Conservation (phyloP, 2,329 filamentous ascomycete genomes). For the Teratosphaeria epicoccoides region DNA sequence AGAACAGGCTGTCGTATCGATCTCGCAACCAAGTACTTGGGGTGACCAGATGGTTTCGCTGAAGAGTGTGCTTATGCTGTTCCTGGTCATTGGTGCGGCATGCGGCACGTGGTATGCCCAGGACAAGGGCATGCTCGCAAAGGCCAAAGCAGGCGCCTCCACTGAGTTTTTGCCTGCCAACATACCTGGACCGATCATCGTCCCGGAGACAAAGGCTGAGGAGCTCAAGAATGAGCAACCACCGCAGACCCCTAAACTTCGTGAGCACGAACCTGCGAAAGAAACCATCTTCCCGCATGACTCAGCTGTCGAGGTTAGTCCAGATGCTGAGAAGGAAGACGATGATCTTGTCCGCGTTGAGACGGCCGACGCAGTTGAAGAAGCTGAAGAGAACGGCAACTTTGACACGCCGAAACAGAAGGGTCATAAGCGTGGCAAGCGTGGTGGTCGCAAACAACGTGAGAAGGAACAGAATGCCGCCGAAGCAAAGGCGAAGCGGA, state of each 20-base stretch:
- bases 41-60: neutral
- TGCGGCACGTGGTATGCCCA: neutral
- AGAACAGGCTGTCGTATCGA: constrained; percentile 2
- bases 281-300: constrained; percentile 26
- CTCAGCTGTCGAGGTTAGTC: constrained; percentile 7
- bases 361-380: constrained; percentile 3
- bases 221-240: neutral
- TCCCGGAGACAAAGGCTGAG: neutral
- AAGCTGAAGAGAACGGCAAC: constrained; percentile 3
- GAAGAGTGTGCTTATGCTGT: neutral
- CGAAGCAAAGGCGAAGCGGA: constrained; percentile 28
- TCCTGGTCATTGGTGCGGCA: neutral
- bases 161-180: neutral
- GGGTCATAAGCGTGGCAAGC: constrained; percentile 34
- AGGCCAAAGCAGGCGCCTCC: neutral
- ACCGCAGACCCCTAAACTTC: constrained; percentile 11
- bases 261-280: constrained; percentile 25
- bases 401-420: constrained; percentile 10
- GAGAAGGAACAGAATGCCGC: constrained; percentile 29
- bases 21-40: neutral
- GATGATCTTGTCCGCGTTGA: constrained; percentile 8
- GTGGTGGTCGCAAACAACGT: constrained; percentile 35
- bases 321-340: constrained; percentile 7
- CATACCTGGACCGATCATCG: neutral
- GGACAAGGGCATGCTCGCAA: neutral